Percentiles rank a stretch among this genome's conserved stretches.
These are phyloP conservation scores for Lophium mytilinum DNA, from an alignment of 495 filamentous ascomycete species.

Conservation along the genomic window DNA sequence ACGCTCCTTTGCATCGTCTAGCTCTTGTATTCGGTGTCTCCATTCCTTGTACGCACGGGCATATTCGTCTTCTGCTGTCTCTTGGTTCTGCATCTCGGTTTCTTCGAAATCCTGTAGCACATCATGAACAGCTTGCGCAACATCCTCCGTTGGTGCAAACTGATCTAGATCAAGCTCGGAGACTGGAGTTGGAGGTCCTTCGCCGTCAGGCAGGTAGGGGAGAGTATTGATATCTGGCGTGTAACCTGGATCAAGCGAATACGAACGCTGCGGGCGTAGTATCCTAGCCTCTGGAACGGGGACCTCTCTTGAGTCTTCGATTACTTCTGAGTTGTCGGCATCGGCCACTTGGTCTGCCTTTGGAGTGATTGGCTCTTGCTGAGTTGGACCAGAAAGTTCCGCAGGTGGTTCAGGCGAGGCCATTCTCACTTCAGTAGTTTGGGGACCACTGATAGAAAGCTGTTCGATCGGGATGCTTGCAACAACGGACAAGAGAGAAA, in stretches of 20 bases:
- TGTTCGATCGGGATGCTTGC: conserved; percentile 9
- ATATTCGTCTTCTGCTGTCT: conserved; percentile 37
- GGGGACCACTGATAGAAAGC: not conserved
- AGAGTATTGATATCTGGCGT: conserved; percentile 28
- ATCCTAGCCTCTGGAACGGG: too few relatives aligned
- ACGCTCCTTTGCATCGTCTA: conserved; percentile 45
- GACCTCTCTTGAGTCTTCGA: too few relatives aligned
- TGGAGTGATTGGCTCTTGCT: conserved; percentile 18
- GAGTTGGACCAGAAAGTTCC: not conserved
- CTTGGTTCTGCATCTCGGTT: conserved; percentile 11
- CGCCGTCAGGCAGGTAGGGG: conserved; percentile 26
- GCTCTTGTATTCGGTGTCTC: conserved; percentile 43
- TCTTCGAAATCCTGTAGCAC: conserved; percentile 1
- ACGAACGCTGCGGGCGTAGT: too few relatives aligned
- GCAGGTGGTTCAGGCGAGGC: not conserved
- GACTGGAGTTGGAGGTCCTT: conserved; percentile 28
- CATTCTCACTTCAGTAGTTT: not conserved
- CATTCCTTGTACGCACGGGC: conserved; percentile 41
- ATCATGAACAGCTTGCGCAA: conserved; percentile 13
- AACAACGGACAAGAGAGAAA: conserved; percentile 12
- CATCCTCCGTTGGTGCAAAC: conserved; percentile 12
- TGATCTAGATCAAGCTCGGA: conserved; percentile 27
- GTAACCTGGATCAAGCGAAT: conserved; percentile 9
- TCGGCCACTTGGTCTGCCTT: conserved; percentile 5
- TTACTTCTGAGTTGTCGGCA: too few relatives aligned